Evolutionary conservation across 2,329 filamentous ascomycete genomes (phyloP).

Genomic region (Paecilomyces sp.): DNA sequence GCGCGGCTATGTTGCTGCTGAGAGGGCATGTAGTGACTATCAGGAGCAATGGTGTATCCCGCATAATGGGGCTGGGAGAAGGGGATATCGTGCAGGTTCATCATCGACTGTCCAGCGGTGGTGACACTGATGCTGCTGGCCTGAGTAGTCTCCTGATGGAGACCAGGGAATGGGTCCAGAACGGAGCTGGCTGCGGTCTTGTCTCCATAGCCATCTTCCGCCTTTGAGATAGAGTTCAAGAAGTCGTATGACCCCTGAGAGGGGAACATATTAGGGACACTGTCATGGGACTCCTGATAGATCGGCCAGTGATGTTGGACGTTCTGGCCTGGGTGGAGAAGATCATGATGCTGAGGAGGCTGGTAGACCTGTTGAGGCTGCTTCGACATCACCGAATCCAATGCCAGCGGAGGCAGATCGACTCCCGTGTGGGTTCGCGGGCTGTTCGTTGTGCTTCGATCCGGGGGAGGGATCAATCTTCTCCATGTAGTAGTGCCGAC

Average conservation of each 20-base stretch:
- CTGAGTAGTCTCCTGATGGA: constrained; percentile 24
- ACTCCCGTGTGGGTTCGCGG: constrained; percentile 23
- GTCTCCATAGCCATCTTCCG: constrained; percentile 25
- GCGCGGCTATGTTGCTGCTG: constrained; percentile 21
- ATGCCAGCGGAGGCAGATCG: constrained; percentile 28
- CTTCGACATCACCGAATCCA: constrained; percentile 28
- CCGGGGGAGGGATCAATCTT: constrained; percentile 30
- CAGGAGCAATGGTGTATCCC: constrained; percentile 23
- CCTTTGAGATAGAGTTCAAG: constrained; percentile 24
- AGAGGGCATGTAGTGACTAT: constrained; percentile 25
- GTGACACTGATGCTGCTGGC: constrained; percentile 20
- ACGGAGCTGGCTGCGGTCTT: constrained; percentile 29
- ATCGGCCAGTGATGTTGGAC: constrained; percentile 28
- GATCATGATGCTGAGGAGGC: constrained; percentile 19
- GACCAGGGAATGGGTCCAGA: constrained; percentile 24
- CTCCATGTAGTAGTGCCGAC: constrained; percentile 40
- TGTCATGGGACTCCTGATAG: constrained; percentile 28
- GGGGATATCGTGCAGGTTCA: constrained; percentile 28
- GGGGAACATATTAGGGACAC: constrained; percentile 26
- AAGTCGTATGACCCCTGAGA: constrained; percentile 26
- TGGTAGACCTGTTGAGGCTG: constrained; percentile 25
- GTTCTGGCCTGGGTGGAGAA: constrained; percentile 22
- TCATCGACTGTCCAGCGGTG: constrained; percentile 22
- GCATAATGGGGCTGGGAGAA: constrained; percentile 22
- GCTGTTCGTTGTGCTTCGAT: constrained; percentile 30